phyloP scores from a whole-genome alignment of 257 asterid species.

The Fraxinus quadrangulata region DNA sequence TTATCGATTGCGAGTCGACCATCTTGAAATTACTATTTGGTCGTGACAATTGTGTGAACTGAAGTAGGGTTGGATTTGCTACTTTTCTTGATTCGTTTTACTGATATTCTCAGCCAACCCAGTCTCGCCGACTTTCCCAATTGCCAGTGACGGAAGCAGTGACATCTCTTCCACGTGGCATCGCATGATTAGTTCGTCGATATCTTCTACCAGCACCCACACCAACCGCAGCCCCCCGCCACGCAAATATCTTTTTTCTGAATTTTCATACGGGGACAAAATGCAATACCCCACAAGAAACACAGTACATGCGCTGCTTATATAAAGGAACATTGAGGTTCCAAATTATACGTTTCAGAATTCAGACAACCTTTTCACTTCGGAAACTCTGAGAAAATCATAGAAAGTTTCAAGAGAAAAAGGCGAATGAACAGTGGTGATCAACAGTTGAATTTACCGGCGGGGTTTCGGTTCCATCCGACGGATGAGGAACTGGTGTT shows the following conservation, averaged over 20 bases:
- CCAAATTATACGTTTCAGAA: not conserved
- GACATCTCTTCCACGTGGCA: constrained; percentile 8
- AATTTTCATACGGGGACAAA: not conserved
- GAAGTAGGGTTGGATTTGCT: not conserved
- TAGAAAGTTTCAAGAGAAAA: not conserved
- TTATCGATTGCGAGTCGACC: no score
- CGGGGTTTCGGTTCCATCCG: constrained; percentile 20
- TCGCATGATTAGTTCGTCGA: not conserved
- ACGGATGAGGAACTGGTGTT: constrained; percentile 14
- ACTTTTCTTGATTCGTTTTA: not conserved
- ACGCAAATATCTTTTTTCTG: no score
- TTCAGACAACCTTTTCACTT: not conserved
- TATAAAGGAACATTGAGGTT: not conserved
- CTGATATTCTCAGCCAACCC: not conserved
- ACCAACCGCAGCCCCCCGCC: no score
- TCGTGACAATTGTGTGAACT: not conserved
- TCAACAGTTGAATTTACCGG: constrained; percentile 13
- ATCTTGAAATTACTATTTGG: not conserved
- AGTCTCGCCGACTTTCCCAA: not conserved
- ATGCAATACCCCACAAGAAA: constrained; percentile 5
- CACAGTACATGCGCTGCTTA: not conserved
- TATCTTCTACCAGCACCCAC: no score
- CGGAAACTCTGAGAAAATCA: not conserved
- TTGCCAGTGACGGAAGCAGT: not conserved
- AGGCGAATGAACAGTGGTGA: constrained; percentile 9